These are phyloP conservation scores for Blastomyces percursus DNA, from an alignment of 2,329 filamentous ascomycete species.

Conservation along the genomic window DNA sequence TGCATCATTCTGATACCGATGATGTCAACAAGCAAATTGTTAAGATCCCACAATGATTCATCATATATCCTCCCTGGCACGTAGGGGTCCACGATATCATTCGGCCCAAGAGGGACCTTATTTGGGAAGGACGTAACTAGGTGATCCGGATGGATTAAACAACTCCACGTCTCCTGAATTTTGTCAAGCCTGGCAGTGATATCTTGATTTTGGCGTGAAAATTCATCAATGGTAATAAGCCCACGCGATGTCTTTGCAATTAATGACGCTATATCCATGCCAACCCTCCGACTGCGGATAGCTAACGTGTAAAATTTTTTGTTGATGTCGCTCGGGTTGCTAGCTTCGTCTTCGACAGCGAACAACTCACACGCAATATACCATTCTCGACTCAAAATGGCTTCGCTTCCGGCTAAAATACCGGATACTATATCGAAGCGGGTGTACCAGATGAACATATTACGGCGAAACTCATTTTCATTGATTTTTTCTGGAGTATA, in stretches of 20 bases:
- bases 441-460: slow-evolving; percentile 77
- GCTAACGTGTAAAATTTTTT: slow-evolving; percentile 59
- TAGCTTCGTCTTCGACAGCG: slow-evolving; percentile 48
- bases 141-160: slow-evolving; percentile 51
- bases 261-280: slow-evolving; percentile 67
- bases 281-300: slow-evolving; percentile 58
- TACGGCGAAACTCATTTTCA: slow-evolving; percentile 57
- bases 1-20: slow-evolving; percentile 72
- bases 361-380: slow-evolving; percentile 55
- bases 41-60: slow-evolving; percentile 61
- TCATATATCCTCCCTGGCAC: slow-evolving; percentile 57
- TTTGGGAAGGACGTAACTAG: slow-evolving; percentile 55
- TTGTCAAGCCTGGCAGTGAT: slow-evolving; percentile 37
- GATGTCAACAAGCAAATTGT: slow-evolving; percentile 65
- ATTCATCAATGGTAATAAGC: slow-evolving; percentile 54
- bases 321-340: slow-evolving; percentile 51
- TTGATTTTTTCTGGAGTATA: slow-evolving; percentile 67
- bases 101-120: slow-evolving; percentile 41
- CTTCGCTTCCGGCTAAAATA: slow-evolving; percentile 67
- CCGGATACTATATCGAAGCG: slow-evolving; percentile 79
- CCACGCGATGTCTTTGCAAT: slow-evolving; percentile 58
- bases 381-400: slow-evolving; percentile 67
- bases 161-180: slow-evolving; percentile 45
- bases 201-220: slow-evolving; percentile 49
- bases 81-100: slow-evolving; percentile 66